Percentiles rank a stretch among this genome's conserved stretches.
These are phyloP conservation scores for Moesziomyces sp. DNA, from an alignment of 1,284 basidiomycete species.

Conservation along the genomic window DNA sequence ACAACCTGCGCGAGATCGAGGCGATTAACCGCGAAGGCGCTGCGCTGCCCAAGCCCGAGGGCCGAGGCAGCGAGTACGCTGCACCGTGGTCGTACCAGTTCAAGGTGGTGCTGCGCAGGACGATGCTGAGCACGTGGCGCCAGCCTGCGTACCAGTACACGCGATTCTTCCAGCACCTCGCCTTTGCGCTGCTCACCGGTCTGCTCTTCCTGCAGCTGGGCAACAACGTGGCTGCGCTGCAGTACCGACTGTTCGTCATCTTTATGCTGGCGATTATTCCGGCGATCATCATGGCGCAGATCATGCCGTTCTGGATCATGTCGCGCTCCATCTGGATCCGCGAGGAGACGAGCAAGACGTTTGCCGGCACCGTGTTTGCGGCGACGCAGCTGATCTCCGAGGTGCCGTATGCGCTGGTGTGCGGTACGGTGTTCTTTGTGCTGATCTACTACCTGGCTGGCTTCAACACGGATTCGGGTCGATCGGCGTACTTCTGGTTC, in stretches of 20 bases:
- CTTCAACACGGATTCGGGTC: slow-evolving; percentile 71
- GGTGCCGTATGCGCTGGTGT: slow-evolving; percentile 78
- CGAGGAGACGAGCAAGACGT: slow-evolving; percentile 61
- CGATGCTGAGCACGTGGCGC: slow-evolving; percentile 71
- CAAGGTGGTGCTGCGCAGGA: slow-evolving; percentile 78
- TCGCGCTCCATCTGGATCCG: slow-evolving; percentile 71
- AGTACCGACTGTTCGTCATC: slow-evolving; percentile 84
- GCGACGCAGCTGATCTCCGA: slow-evolving; percentile 66
- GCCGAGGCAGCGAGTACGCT: slow-evolving; percentile 69
- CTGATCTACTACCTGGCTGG: slow-evolving; percentile 73
- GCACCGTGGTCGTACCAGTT: slow-evolving; percentile 84
- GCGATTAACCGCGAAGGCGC: slow-evolving; percentile 70
- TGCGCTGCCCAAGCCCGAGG: slow-evolving; percentile 64
- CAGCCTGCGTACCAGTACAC: slow-evolving; percentile 71
- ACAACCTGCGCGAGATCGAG: slow-evolving; percentile 68
- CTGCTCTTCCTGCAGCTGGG: slow-evolving; percentile 85
- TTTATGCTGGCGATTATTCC: slow-evolving; percentile 74
- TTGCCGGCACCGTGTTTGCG: slow-evolving; percentile 66
- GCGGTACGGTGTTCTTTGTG: slow-evolving; percentile 46
- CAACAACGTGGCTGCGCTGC: slow-evolving; percentile 77
- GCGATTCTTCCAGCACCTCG: slow-evolving; percentile 74
- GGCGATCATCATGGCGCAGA: slow-evolving; percentile 80
- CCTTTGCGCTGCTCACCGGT: slow-evolving; percentile 81
- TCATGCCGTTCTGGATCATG: slow-evolving; percentile 86
- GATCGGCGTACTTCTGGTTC: slow-evolving; percentile 80